Evolutionary conservation across 2,329 filamentous ascomycete species (phyloP).

Genomic region (Penicillium sp.): DNA sequence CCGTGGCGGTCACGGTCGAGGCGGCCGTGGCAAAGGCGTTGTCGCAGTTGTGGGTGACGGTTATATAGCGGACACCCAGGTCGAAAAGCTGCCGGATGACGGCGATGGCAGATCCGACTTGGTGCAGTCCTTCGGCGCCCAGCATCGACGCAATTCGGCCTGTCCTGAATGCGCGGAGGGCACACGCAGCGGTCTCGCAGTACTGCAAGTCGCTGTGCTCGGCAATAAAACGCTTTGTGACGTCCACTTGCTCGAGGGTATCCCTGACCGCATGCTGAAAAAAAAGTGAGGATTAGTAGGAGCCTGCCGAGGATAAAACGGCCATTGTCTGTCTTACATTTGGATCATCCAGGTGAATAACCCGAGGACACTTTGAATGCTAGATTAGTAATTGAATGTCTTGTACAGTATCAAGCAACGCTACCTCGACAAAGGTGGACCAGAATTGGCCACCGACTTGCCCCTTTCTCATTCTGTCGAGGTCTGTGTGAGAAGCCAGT

Average conservation of each 20-base stretch:
- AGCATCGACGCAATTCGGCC: conserved; percentile 15
- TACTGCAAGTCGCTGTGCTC: conserved; percentile 20
- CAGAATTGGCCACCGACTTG: too few relatives aligned
- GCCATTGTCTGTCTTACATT: conserved; percentile 8
- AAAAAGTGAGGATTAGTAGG: too few relatives aligned
- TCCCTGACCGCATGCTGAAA: conserved; percentile 21
- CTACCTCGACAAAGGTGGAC: too few relatives aligned
- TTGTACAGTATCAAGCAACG: too few relatives aligned
- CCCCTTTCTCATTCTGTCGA: too few relatives aligned
- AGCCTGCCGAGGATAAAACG: too few relatives aligned
- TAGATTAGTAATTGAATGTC: too few relatives aligned
- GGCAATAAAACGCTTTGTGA: conserved; percentile 21
- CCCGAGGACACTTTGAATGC: too few relatives aligned
- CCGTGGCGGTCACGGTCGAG: conserved; percentile 15
- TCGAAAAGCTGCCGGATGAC: neutral
- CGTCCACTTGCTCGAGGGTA: conserved; percentile 26
- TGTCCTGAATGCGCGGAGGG: conserved; percentile 16
- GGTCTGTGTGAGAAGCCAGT: too few relatives aligned
- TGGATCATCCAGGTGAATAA: conserved; percentile 24
- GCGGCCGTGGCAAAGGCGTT: conserved; percentile 24
- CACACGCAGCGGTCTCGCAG: conserved; percentile 20
- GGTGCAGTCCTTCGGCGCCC: conserved; percentile 10
- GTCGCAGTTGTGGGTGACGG: conserved; percentile 14
- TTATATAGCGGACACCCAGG: conserved; percentile 1
- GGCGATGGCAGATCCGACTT: neutral